Evolutionary conservation across 2,329 filamentous ascomycete genomes (phyloP), one percentile per base, ranked within the genome.

Genomic region (Xylariales sp.): DNA sequence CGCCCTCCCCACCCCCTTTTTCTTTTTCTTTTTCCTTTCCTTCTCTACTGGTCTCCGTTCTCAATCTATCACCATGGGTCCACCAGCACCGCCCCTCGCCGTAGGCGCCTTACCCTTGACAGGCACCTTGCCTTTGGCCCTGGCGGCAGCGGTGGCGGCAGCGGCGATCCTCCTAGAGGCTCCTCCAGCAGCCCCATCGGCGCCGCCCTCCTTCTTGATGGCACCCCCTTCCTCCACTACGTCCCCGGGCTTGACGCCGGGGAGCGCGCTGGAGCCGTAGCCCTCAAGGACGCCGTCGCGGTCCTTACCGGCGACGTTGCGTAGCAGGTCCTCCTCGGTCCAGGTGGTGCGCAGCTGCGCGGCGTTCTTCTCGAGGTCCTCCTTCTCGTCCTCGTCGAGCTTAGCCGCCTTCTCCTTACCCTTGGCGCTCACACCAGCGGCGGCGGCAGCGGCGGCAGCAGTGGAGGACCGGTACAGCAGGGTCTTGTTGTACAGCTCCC

Each of bases 401-500:
- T 29, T 36, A 4, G 25, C 27, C 3, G 33, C 49, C 35, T 49
- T 52, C n/a, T 39, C 50, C 34, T 53, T 53, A 27, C 38, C 44
- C 23, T 56, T 55, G 11, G 30, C 39, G 2, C 46, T 46, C 19
- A 37, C 40, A 5, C 42, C 17, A 8, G 33, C 37, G 3, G 37
- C 40, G 29, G 20, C 12, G 28, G 33, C 6, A 33, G 40, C 25
- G 29, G 16, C 36, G 37, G 44, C 31, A n/a, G n/a, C n/a, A n/a
- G n/a, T n/a, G 38, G 43, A 37, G 39, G 39, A 44, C 14, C 55
- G 53, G 34, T 79, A 67, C 46, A 87, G 83, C 46, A 95, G 75
- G 45, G 80, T 83, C 48, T 85, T 78, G 41, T 83, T 74, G 60
- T 89, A 95, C 21, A 81, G 74, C 20, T 78, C 74, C 78, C 87